Percentiles rank a stretch among this genome's conserved stretches.
Evolutionary conservation across 1,284 basidiomycete species (phyloP).

Genomic region (Entoloma clypeatum): DNA sequence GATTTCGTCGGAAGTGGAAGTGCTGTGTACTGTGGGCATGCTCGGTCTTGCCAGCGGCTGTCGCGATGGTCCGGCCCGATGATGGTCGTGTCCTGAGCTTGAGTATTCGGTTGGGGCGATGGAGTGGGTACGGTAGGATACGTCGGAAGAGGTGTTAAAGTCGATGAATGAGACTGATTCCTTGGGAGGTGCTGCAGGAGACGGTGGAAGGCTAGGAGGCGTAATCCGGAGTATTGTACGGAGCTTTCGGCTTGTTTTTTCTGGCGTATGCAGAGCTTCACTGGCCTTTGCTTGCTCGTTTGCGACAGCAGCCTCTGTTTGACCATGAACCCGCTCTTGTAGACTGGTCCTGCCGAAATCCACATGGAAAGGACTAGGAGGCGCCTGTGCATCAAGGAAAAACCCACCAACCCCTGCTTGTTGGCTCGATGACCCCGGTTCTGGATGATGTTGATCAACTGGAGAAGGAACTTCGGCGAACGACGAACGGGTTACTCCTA

Average conservation of each 20-base stretch:
- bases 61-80: conserved; percentile 5
- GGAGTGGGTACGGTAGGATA: conserved; percentile 38
- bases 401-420: too few relatives aligned
- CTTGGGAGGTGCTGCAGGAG: conserved; percentile 11
- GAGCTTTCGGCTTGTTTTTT: conserved; percentile 6
- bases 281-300: background rate
- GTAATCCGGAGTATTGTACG: conserved; percentile 26
- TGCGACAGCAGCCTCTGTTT: too few relatives aligned
- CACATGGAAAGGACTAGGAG: too few relatives aligned
- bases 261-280: conserved; percentile 2
- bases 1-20: conserved; percentile 13
- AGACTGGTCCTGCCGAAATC: too few relatives aligned
- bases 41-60: conserved; percentile 35
- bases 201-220: conserved; percentile 17
- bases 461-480: too few relatives aligned
- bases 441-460: too few relatives aligned
- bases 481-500: too few relatives aligned
- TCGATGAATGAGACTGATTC: conserved; percentile 55
- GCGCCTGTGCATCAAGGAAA: too few relatives aligned
- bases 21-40: conserved; percentile 21
- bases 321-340: too few relatives aligned
- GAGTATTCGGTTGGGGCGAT: conserved; percentile 20
- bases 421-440: too few relatives aligned
- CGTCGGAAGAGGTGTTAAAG: conserved; percentile 45
- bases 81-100: conserved; percentile 11